Conservation (phyloP, 2,329 filamentous ascomycete genomes). For the Ilyonectria sp. region DNA sequence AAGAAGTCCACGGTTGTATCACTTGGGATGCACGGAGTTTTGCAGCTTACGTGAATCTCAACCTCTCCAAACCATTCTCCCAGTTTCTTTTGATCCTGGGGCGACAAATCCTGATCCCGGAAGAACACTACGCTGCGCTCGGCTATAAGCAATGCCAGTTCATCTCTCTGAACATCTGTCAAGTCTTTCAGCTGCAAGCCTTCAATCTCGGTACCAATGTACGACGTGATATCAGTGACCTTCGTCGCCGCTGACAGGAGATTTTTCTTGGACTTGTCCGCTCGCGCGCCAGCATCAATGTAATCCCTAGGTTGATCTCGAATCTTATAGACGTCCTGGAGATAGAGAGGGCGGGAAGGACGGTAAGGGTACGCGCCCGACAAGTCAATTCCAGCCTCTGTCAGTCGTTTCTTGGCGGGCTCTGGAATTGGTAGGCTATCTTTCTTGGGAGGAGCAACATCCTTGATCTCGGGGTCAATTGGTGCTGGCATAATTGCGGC, state of each 20-base stretch:
- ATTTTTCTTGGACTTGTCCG: slow-evolving; percentile 75
- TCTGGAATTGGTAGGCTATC: slow-evolving; percentile 75
- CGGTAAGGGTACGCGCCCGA: slow-evolving; percentile 81
- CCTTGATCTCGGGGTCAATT: slow-evolving; percentile 74
- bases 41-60: slow-evolving; percentile 74
- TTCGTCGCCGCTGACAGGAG: slow-evolving; percentile 74
- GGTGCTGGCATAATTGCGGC: slow-evolving; percentile 67
- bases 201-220: slow-evolving; percentile 77
- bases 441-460: slow-evolving; percentile 74
- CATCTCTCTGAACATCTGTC: slow-evolving; percentile 71
- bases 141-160: slow-evolving; percentile 74
- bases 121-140: slow-evolving; percentile 79
- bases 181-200: slow-evolving; percentile 75
- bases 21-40: neutral
- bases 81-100: slow-evolving; percentile 74
- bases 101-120: slow-evolving; percentile 73
- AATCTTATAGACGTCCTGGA: slow-evolving; percentile 79
- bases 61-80: slow-evolving; percentile 76
- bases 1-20: neutral
- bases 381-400: slow-evolving; percentile 79
- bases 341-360: slow-evolving; percentile 75
- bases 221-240: slow-evolving; percentile 72
- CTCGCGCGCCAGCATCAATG: slow-evolving; percentile 74
- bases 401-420: slow-evolving; percentile 69
- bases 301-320: slow-evolving; percentile 69